Evolutionary conservation across 2,329 filamentous ascomycete genomes (phyloP).

Genomic region (Graphiopsis chlorocephala): DNA sequence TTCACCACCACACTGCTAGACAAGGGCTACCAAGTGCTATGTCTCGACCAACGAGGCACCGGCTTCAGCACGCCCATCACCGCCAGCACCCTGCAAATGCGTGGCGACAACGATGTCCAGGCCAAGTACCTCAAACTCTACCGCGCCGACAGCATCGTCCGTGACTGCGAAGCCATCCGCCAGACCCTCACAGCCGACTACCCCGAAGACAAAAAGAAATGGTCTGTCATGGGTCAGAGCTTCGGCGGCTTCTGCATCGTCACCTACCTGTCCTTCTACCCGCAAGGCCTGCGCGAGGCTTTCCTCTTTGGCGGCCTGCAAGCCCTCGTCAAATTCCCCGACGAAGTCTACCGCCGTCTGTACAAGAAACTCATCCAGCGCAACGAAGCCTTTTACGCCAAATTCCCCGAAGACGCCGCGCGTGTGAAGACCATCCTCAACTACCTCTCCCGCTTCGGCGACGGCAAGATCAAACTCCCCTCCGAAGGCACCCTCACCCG

Average conservation of each 20-base stretch:
- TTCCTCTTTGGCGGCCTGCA: constrained; percentile 84
- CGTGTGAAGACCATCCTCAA: constrained; percentile 64
- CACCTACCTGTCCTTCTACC: constrained; percentile 79
- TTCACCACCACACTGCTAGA: constrained; percentile 70
- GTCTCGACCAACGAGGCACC: constrained; percentile 88
- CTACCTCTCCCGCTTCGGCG: constrained; percentile 57
- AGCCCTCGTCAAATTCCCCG: constrained; percentile 67
- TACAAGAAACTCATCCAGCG: constrained; percentile 68
- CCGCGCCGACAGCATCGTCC: constrained; percentile 85
- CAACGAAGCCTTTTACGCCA: constrained; percentile 76
- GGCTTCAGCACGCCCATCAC: constrained; percentile 80
- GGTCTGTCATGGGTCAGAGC: constrained; percentile 85
- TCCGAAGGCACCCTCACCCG: constrained; percentile 71
- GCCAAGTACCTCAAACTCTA: constrained; percentile 79
- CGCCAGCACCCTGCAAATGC: constrained; percentile 64
- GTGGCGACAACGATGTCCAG: constrained; percentile 64
- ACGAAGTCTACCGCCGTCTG: constrained; percentile 71
- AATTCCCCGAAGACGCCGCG: constrained; percentile 77
- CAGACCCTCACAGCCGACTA: constrained; percentile 68
- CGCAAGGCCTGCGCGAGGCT: constrained; percentile 72
- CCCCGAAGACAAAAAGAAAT: constrained; percentile 68
- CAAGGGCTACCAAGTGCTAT: constrained; percentile 77
- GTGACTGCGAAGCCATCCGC: constrained; percentile 82
- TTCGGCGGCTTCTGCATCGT: constrained; percentile 86
- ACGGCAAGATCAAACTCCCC: constrained; percentile 64